A percentile compares a stretch with the other conserved stretches of the same genome.
These are phyloP conservation scores for Termitomyces sp. DNA, from an alignment of 768 basidiomycete species.

Conservation along the genomic window DNA sequence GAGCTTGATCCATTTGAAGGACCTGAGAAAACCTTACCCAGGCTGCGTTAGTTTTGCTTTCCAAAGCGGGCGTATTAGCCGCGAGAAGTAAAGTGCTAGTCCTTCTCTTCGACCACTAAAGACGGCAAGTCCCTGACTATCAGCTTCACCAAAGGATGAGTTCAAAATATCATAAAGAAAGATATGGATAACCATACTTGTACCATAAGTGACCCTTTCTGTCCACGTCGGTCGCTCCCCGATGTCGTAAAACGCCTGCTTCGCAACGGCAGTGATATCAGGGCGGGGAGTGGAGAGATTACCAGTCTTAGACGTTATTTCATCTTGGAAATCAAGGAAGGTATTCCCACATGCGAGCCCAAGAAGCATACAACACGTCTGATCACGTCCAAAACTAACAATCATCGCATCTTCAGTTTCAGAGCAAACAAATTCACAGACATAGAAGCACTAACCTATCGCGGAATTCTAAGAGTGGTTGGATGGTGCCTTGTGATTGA, in stretches of 20 bases:
- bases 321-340: slow-evolving; percentile 59
- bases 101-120: slow-evolving; percentile 91
- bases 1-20: neutral
- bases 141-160: slow-evolving; percentile 32
- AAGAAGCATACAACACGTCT: slow-evolving; percentile 89
- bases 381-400: slow-evolving; percentile 82
- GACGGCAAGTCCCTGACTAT: slow-evolving; percentile 65
- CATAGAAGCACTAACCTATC: slow-evolving; percentile 50
- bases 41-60: slow-evolving; percentile 66
- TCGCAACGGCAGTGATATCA: slow-evolving; percentile 67
- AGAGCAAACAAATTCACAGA: neutral
- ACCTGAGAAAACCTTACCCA: slow-evolving; percentile 36
- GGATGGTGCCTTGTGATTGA: slow-evolving; percentile 68
- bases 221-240: slow-evolving; percentile 82
- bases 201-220: slow-evolving; percentile 72
- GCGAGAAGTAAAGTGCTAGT: slow-evolving; percentile 79
- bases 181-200: slow-evolving; percentile 36
- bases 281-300: slow-evolving; percentile 47
- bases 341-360: slow-evolving; percentile 83
- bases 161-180: neutral
- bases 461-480: slow-evolving; percentile 78
- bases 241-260: slow-evolving; percentile 83
- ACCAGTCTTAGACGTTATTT: slow-evolving; percentile 30
- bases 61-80: slow-evolving; percentile 87
- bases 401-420: slow-evolving; percentile 1